Conservation (phyloP, 768 basidiomycete species). For the Coprinopsis marcescibilis region DNA sequence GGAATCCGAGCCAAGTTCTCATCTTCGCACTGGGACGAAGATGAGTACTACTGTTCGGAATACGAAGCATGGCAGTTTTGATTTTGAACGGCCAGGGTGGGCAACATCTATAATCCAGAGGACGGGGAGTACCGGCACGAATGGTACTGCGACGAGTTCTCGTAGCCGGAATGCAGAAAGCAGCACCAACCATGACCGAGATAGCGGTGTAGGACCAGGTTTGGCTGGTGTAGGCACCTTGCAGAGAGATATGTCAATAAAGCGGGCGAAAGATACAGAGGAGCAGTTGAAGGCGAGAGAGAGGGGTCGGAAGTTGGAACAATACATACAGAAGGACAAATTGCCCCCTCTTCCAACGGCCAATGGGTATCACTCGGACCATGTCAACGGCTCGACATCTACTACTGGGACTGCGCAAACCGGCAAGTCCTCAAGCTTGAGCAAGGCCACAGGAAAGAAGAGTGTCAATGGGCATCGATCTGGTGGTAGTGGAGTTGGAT, state of each 20-base stretch:
- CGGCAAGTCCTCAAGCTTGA: conserved; percentile 50
- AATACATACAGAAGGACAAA: conserved; percentile 13
- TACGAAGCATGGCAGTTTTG: conserved; percentile 67
- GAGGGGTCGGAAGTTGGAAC: conserved; percentile 14
- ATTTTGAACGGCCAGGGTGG: conserved; percentile 66
- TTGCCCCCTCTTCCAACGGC: conserved; percentile 4
- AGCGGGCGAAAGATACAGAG: conserved; percentile 34
- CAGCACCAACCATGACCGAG: conserved; percentile 21
- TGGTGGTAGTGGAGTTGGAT: conserved; percentile 21
- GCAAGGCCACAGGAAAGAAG: conserved; percentile 45
- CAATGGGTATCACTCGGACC: conserved; percentile 26
- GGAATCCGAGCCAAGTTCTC: conserved; percentile 18
- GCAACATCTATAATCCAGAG: conserved; percentile 35
- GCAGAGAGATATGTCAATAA: conserved; percentile 36
- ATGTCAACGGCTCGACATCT: conserved; percentile 36
- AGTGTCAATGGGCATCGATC: conserved; percentile 20
- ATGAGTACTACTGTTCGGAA: conserved; percentile 31
- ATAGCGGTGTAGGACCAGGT: conserved; percentile 35
- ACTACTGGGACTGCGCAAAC: conserved; percentile 28
- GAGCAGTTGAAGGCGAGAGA: conserved; percentile 22
- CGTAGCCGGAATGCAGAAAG: conserved; percentile 27
- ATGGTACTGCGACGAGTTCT: conserved; percentile 24
- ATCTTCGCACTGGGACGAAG: conserved; percentile 15
- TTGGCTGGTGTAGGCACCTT: conserved; percentile 41
- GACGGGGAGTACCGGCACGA: conserved; percentile 36